A percentile compares a stretch with the other conserved stretches of the same genome.
Conservation (phyloP, 441 rosid species). For the Eruca vesicaria region DNA sequence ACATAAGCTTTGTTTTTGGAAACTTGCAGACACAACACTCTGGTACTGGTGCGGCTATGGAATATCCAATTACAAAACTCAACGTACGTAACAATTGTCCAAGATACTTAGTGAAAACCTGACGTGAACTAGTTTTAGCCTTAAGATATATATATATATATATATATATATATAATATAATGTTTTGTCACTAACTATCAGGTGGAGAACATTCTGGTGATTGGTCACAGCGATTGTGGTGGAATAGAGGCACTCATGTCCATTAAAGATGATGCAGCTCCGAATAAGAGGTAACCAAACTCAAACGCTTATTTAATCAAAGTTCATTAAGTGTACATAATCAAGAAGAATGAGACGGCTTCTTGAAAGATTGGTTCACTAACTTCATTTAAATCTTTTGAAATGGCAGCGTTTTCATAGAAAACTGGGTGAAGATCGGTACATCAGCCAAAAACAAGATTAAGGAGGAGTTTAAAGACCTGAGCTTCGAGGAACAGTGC, state of each 20-base stretch:
- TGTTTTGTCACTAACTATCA: conserved; percentile 3
- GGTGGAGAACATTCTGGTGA: conserved; percentile 44
- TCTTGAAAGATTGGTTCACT: neutral
- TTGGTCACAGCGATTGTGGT: conserved; percentile 46
- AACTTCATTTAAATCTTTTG: conserved; percentile 8
- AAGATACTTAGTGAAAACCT: neutral
- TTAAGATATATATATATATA: no score
- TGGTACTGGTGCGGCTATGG: conserved; percentile 59
- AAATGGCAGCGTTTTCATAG: conserved; percentile 73
- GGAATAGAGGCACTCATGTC: conserved; percentile 42
- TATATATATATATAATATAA: no score
- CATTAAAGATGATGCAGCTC: conserved; percentile 36
- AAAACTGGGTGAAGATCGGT: conserved; percentile 76
- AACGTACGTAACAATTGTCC: conserved; percentile 34
- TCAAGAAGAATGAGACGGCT: neutral
- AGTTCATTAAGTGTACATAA: neutral
- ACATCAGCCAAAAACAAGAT: conserved; percentile 67
- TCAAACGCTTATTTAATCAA: neutral
- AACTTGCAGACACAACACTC: conserved; percentile 46
- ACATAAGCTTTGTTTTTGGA: conserved; percentile 1
- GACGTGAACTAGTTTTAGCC: conserved; percentile 4
- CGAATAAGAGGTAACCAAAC: conserved; percentile 28
- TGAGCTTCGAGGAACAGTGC: conserved; percentile 67
- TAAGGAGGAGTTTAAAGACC: conserved; percentile 38
- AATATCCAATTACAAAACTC: conserved; percentile 48